Base-by-base conservation (phyloP, 257 asterid species). In the Solanum pinnatisectum region DNA sequence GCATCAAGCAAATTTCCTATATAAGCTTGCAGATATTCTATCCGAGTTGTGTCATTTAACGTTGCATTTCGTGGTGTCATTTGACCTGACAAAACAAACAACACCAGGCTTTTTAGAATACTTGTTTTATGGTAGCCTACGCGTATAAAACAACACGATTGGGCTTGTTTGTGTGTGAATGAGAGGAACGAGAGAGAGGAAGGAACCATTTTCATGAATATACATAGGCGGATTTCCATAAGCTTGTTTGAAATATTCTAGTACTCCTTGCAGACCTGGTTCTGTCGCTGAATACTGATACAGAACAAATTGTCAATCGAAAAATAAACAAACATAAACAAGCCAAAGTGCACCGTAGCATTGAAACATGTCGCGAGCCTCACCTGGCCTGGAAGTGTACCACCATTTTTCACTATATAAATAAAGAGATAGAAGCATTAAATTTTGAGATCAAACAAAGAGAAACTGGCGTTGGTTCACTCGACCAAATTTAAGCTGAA, bases 181-280 rank as follows among this genome's bases (percentile, higher is more conserved):
- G 22, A 39, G 91, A 3, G 56, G 44, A 5, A 18, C 2, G 0
- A 77, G 23, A 76, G 35, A 96, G 33, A 49, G 60, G 60, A 49
- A 49, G 18, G 85, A 52, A 90, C 92, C 92, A 71, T 90, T 90
- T 90, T 90, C 92, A 9, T 90, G 87, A 89, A 95, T 85, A 90
- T 93, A 93, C 74, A 92, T 36, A 33, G 95, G 92, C 15, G 93
- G 95, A 90, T 94, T 93, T 33, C 91, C 95, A 85, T 94, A 95
- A 60, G 67, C 87, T 76, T 92, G 89, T 93, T 95, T 84, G 60
- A 84, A 84, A 65, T 84, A 70, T 44, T 84, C 60, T 65, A 84
- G 60, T 37, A 39, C 79, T 4, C 77, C 39, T 14, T 84, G 39
- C 23, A 84, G 65, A 25, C 87, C 87, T 14, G 74, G 40, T 39